Conservation (phyloP, 495 filamentous ascomycete species). For the Bacidia rubella region DNA sequence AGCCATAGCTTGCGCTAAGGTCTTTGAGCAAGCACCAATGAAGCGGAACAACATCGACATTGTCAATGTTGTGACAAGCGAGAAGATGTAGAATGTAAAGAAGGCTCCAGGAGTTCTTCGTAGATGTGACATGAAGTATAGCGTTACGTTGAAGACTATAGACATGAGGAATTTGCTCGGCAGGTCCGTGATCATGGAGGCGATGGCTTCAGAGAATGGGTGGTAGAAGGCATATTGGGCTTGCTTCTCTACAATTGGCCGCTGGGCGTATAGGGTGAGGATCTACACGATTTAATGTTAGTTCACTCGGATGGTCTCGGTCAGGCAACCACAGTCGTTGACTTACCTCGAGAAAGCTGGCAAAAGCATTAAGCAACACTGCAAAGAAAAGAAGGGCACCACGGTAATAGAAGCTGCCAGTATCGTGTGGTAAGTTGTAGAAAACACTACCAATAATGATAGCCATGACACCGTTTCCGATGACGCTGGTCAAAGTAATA, state of each 20-base stretch:
- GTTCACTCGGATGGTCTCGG: too few species aligned
- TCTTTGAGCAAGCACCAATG: conserved; percentile 66
- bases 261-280: conserved; percentile 71
- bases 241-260: conserved; percentile 89
- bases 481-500: conserved; percentile 52
- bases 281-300: conserved; percentile 39
- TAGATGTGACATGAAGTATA: conserved; percentile 83
- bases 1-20: conserved; percentile 71
- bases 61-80: conserved; percentile 48
- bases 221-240: conserved; percentile 83
- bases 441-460: conserved; percentile 74
- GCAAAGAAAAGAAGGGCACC: conserved; percentile 84
- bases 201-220: conserved; percentile 72
- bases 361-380: conserved; percentile 75
- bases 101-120: conserved; percentile 67
- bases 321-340: background rate
- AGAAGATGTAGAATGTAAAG: conserved; percentile 66
- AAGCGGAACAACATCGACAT: conserved; percentile 78
- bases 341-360: conserved; percentile 55
- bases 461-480: conserved; percentile 63
- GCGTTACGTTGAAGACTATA: conserved; percentile 49
- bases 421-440: conserved; percentile 51
- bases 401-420: conserved; percentile 60
- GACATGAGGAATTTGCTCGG: conserved; percentile 46
- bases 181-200: conserved; percentile 70